Evolutionary conservation across 176 grass and related monocot genomes (phyloP), one percentile per base, ranked within the genome.

Genomic region (Triticum monococcum): DNA sequence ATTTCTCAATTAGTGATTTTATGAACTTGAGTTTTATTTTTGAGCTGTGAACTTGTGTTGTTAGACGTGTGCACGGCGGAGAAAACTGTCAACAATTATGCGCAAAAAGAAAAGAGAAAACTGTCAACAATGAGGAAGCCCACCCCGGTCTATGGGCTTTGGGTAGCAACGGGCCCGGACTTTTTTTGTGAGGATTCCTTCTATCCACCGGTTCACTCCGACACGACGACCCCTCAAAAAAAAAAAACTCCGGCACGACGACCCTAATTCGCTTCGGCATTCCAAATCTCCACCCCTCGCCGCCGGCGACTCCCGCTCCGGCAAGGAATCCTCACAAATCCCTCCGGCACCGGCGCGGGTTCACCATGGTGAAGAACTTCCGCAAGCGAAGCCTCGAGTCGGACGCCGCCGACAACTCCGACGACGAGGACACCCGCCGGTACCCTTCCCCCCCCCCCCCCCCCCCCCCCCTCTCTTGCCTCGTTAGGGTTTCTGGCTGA

Each of bases 381-480:
- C 94, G 94, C 43, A 96, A 96, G 87, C 77, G 94, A 84, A 56
- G 37, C 79, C 24, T 78, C 81, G 85, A 93, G 78, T 43, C 68
- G 43, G 94, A 90, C 89, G 69, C 33, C 37, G 89, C 56, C 60
- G 79, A 88, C 89, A 83, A 78, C 78, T 89, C 84, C 84, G 94
- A 81, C 72, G 94, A 93, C 18, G 91, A 93, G 50, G 91, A 88
- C 64, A 88, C 74, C 28, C 80, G 87, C 69, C 87, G 87, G 91
- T 92, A 81, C 50, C 32, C 61, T 2, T 4, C 38, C 30, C 64
- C 31, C 38, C 24, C 75, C 20, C n/a, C n/a, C n/a, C n/a, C n/a
- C n/a, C 48, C 41, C 16, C 76, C 11, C 48, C 41, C 16, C 66
- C 36, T 20, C 60, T 7, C 35, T 70, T 81, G 73, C 4, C 30